Base-by-base conservation (phyloP, 768 basidiomycete genomes). In the Leccinum barrowsii region DNA sequence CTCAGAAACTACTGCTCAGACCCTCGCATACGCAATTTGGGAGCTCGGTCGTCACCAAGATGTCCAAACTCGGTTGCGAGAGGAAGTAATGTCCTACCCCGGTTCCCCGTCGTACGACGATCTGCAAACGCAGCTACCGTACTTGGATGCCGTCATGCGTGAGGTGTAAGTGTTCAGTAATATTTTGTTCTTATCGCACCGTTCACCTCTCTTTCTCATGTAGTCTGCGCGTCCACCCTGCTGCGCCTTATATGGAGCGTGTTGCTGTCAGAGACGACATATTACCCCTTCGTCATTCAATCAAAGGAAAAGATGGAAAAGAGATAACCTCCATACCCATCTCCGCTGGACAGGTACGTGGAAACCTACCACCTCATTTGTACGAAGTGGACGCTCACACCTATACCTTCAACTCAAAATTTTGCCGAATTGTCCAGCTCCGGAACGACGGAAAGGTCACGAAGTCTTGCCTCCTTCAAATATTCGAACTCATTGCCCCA, bases 21-120 rank as follows among this genome's bases (percentile, higher is more conserved):
- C 58, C 12, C 58, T 59, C 2, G 17, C 54, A 21, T 56, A 56
- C 15, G 58, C 55, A n/a, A 51, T 51, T 15, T 59, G 58, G 55
- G 55, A 59, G 26, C 54, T 59, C 17, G 24, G 37, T 19, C 50
- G 49, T n/a, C 58, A 56, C 26, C 54, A 42, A 1, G 19, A 59
- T 7, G 28, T 56, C 10, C 58, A 56, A 35, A 7, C 54, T 11
- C 22, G 42, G 2, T 19, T 59, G 19, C 48, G 55, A 35, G 50
- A 59, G 6, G 58, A 59, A 50, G 32, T 50, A 32, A 47, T 30
- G 50, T 8, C 55, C 10, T 28, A 35, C 6, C 13, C 42, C 15
- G 55, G 54, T 5, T 56, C 54, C 8, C 58, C 58, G 5, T 44
- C 58, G 1, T 59, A 59, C 40, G 55, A 59, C 17, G 55, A 47